Conservation (phyloP, 140 eudicot species). For the Cichorium intybus region DNA sequence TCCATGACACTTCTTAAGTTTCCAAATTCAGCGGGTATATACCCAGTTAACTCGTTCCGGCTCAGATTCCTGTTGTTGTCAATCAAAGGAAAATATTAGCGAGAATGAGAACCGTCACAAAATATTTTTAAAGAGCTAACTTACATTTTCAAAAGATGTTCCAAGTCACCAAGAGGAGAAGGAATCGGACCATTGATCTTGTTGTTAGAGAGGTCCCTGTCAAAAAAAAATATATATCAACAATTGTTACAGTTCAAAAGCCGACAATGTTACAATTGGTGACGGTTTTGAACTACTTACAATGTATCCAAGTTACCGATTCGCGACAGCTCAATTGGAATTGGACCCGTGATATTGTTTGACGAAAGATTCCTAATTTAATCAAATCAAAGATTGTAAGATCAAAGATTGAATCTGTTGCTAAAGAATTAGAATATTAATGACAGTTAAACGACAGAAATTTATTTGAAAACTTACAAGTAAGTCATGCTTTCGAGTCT, state of each 20-base stretch:
- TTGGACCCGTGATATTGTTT: conserved; percentile 75
- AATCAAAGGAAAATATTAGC: neutral
- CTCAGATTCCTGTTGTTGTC: conserved; percentile 64
- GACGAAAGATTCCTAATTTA: conserved; percentile 76
- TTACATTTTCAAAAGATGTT: conserved; percentile 91
- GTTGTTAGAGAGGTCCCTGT: conserved; percentile 89
- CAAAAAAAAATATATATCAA: neutral
- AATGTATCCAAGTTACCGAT: conserved; percentile 91
- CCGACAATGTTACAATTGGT: neutral
- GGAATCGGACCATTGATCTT: conserved; percentile 76
- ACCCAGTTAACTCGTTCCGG: conserved; percentile 56
- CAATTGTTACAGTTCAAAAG: neutral
- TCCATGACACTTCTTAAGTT: conserved; percentile 87
- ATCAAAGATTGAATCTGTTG: too few species aligned
- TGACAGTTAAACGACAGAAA: neutral
- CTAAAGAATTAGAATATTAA: too few species aligned
- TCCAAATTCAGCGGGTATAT: conserved; percentile 87
- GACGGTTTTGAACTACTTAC: conserved; percentile 39
- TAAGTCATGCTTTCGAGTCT: conserved; percentile 98
- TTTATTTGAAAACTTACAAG: conserved; percentile 47
- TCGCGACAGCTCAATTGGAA: conserved; percentile 88
- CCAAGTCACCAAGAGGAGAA: conserved; percentile 90
- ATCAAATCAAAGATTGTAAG: conserved; percentile 4
- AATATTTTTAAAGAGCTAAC: conserved; percentile 12
- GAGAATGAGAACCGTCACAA: neutral